Base-by-base conservation (phyloP, 225 moss, liverwort and hornwort genomes). In the Marchantia paleacea region DNA sequence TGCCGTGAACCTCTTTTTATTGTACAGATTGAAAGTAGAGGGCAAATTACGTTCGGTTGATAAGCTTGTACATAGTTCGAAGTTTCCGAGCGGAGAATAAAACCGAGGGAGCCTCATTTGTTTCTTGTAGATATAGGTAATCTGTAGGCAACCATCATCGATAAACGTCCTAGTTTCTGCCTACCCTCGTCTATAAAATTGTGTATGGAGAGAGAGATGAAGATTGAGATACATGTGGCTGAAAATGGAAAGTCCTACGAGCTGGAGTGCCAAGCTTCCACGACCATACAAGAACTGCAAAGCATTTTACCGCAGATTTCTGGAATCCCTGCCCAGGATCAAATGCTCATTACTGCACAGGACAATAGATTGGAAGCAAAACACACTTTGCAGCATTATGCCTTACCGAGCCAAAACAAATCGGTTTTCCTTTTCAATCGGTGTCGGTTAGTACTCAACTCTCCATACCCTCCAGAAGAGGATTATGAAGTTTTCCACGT, bases 171-270 rank as follows among this genome's bases (percentile, higher is more conserved):
- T 29, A 65, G 66, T 65, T 52, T 53, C 24, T 50, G 19, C 50
- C 52, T 54, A 29, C 28, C 58, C 51, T 72, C n/a, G 51, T 50
- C 48, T 16, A 54, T 64, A 68, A 57, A 81, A 74, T 39, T 26
- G 54, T 68, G 63, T 58, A 76, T 76, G 66, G 82, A 76, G 76
- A 70, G 76, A 58, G 82, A 81, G 70, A 53, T 58, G 53, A 75
- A 87, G 86, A 95, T 99, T 91, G 92, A 93, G 88, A 91, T 99
- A 77, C 91, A 95, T 82, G 95, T 99, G 82, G 99, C 99, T 55
- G 95, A 95, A 86, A 99, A 92, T 80, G 99, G 99, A 71, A 92
- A 91, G 88, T 95, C 99, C 48, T 94, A 90, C 79, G 95, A 92
- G 70, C 79, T 95, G 86, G 95, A 94, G 77, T 99, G 94, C 88